phyloP scores from a whole-genome alignment of 1,284 basidiomycete genomes.

The Trichosporon inkin region DNA sequence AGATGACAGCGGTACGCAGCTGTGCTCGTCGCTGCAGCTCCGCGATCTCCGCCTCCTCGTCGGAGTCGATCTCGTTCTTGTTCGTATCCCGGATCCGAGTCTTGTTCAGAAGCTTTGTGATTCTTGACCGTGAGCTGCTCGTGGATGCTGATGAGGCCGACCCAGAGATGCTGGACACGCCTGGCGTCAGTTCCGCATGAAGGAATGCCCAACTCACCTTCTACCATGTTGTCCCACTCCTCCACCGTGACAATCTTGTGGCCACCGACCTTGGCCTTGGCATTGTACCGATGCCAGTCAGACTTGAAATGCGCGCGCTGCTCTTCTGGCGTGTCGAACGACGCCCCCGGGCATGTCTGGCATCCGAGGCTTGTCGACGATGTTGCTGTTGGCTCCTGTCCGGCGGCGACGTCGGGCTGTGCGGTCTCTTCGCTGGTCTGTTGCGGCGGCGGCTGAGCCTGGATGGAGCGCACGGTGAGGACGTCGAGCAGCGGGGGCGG shows the following conservation, averaged over 20 bases:
- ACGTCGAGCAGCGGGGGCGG: constrained; percentile 64
- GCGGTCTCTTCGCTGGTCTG: background rate
- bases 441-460: constrained; percentile 12
- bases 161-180: constrained; percentile 80
- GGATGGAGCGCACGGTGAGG: constrained; percentile 59
- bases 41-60: constrained; percentile 46
- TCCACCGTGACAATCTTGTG: constrained; percentile 61
- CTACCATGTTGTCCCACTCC: constrained; percentile 70
- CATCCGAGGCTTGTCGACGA: constrained; percentile 56
- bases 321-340: constrained; percentile 71
- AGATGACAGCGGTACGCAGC: constrained; percentile 72
- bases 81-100: constrained; percentile 32
- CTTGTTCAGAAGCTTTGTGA: constrained; percentile 62
- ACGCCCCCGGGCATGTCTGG: constrained; percentile 67
- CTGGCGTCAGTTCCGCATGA: constrained; percentile 50
- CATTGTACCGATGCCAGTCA: constrained; percentile 98
- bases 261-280: constrained; percentile 68
- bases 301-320: constrained; percentile 85
- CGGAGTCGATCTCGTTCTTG: constrained; percentile 46
- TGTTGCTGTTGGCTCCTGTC: background rate
- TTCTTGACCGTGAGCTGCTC: constrained; percentile 44
- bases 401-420: background rate
- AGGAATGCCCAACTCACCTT: constrained; percentile 56
- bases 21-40: constrained; percentile 48
- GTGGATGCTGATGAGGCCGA: constrained; percentile 68